Evolutionary conservation across 2,329 filamentous ascomycete genomes (phyloP).

Genomic region (Penicillium verrucosum): DNA sequence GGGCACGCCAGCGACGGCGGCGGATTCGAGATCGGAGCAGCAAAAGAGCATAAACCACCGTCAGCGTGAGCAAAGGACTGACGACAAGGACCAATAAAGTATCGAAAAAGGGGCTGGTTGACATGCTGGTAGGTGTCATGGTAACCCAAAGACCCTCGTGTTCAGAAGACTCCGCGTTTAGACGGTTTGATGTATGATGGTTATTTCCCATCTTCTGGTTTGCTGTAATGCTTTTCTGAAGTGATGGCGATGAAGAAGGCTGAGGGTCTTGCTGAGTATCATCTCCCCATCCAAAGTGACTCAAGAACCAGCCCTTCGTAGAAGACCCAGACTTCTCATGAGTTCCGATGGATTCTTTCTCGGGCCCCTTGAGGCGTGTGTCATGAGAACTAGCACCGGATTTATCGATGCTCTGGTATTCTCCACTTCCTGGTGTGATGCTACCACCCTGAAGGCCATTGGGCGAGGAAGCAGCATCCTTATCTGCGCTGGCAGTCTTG

Average conservation of each 20-base stretch:
- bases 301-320: conserved; percentile 35
- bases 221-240: conserved; percentile 9
- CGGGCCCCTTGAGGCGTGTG: conserved; percentile 10
- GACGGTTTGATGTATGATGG: conserved; percentile 10
- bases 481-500: conserved; percentile 34
- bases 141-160: conserved; percentile 94
- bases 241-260: conserved; percentile 12
- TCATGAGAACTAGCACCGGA: conserved; percentile 17
- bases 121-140: conserved; percentile 81
- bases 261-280: conserved; percentile 13
- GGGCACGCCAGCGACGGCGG: conserved; percentile 88
- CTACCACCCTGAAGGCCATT: conserved; percentile 59
- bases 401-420: conserved; percentile 56
- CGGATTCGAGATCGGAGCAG: conserved; percentile 85
- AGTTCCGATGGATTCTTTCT: conserved; percentile 6
- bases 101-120: conserved; percentile 90
- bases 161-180: conserved; percentile 42
- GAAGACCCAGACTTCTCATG: conserved; percentile 12
- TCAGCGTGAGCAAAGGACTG: conserved; percentile 86
- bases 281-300: conserved; percentile 32
- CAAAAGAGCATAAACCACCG: conserved; percentile 85
- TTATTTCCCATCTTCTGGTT: conserved; percentile 19
- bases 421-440: conserved; percentile 68
- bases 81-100: conserved; percentile 95
- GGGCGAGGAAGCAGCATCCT: conserved; percentile 26